phyloP scores from a whole-genome alignment of 23 red algal species.

The Agarophyton chilense region DNA sequence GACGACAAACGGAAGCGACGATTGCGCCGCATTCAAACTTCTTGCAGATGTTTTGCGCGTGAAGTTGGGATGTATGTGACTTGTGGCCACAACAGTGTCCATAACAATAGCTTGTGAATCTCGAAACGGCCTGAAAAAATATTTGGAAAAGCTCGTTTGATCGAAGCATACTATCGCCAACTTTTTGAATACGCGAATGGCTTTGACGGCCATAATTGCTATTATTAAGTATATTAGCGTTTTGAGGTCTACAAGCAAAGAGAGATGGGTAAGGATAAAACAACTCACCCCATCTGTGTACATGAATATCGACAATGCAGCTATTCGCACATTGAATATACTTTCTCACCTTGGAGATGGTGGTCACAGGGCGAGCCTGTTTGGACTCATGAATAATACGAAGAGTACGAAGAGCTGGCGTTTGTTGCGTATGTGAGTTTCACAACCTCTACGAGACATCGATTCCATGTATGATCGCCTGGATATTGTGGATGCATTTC shows the following conservation, averaged over 20 bases:
- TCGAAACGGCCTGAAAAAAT: too few relatives aligned
- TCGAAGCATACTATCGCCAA: conserved; percentile 36
- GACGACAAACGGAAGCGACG: too few relatives aligned
- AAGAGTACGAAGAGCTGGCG: conserved; percentile 81
- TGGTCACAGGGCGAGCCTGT: conserved; percentile 67
- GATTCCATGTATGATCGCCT: conserved; percentile 73
- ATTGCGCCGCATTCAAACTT: too few relatives aligned
- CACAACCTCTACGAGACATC: conserved; percentile 75
- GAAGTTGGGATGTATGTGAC: too few relatives aligned
- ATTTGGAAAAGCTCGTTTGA: conserved; percentile 63
- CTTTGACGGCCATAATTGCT: conserved; percentile 42
- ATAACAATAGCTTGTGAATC: too few relatives aligned
- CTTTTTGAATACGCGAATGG: conserved; percentile 48
- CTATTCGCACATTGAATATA: too few relatives aligned
- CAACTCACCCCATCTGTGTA: too few relatives aligned
- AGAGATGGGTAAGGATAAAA: conserved; percentile 30
- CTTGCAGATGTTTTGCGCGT: too few relatives aligned
- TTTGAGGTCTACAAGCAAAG: conserved; percentile 16
- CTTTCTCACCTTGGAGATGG: too few relatives aligned
- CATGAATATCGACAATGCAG: too few relatives aligned
- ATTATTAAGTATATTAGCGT: too few relatives aligned
- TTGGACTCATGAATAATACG: conserved; percentile 76
- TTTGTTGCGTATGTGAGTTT: conserved; percentile 73
- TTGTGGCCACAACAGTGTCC: too few relatives aligned
- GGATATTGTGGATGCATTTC: conserved; percentile 71